Conservation (phyloP, 805 yeast species). For the Candida nitratophila region DNA sequence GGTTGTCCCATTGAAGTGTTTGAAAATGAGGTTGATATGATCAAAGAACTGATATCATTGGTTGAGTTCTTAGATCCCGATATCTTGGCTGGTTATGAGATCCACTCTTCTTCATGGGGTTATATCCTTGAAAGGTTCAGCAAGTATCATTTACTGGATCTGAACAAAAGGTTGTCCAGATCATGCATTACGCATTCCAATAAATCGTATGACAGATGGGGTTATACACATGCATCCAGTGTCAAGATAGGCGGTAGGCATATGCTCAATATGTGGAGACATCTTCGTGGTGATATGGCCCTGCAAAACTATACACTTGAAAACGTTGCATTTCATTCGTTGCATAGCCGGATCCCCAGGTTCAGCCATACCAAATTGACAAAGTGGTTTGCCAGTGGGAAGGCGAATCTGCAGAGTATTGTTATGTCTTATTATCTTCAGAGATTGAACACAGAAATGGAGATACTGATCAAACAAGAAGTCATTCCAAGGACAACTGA, state of each 20-base stretch:
- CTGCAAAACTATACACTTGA: conserved; percentile 70
- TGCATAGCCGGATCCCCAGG: conserved; percentile 64
- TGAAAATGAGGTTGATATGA: conserved; percentile 50
- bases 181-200: conserved; percentile 41
- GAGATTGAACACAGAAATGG: conserved; percentile 35
- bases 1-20: conserved; percentile 32
- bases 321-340: conserved; percentile 58
- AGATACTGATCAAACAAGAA: conserved; percentile 55
- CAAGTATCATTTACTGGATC: conserved; percentile 38
- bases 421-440: conserved; percentile 40
- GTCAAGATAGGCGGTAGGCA: conserved; percentile 74
- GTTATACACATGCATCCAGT: conserved; percentile 69
- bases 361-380: conserved; percentile 45
- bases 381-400: conserved; percentile 29
- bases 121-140: conserved; percentile 64
- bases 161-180: conserved; percentile 57
- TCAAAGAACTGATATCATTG: conserved; percentile 45
- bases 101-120: conserved; percentile 84
- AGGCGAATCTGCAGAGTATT: conserved; percentile 20
- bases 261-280: conserved; percentile 78
- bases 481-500: conserved; percentile 66
- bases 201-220: conserved; percentile 68
- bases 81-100: conserved; percentile 78
- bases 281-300: conserved; percentile 53
- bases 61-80: conserved; percentile 77